Evolutionary conservation across 1,284 basidiomycete genomes (phyloP).

Genomic region (Ceratobasidium sp.): DNA sequence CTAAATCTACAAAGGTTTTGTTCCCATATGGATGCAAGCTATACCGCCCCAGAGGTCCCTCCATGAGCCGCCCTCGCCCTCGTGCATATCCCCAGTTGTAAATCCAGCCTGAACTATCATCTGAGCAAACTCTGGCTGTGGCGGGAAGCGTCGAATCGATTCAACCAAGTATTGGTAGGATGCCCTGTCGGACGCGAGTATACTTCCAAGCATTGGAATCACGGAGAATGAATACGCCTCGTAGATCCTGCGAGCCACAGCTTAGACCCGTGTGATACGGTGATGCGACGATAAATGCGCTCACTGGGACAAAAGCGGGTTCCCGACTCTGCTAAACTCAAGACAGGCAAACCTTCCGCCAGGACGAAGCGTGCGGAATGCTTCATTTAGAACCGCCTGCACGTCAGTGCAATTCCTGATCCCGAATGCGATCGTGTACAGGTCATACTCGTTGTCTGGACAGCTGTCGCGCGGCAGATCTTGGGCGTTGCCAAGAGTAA

Average conservation of each 20-base stretch:
- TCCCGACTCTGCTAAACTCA: constrained; percentile 94
- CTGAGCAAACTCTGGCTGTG: constrained; percentile 86
- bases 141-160: constrained; percentile 94
- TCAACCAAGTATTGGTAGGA: constrained; percentile 99
- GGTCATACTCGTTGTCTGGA: constrained; percentile 82
- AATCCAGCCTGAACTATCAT: constrained; percentile 91
- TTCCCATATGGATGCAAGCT: constrained; percentile 82
- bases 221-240: constrained; percentile 96
- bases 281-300: constrained; percentile 51
- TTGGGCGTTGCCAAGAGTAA: constrained; percentile 95
- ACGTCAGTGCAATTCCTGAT: constrained; percentile 98
- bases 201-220: constrained; percentile 92
- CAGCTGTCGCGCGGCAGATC: constrained; percentile 71
- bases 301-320: constrained; percentile 86
- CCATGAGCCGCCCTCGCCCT: constrained; percentile 89
- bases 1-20: constrained; percentile 63
- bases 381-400: constrained; percentile 86
- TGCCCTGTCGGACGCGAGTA: constrained; percentile 92
- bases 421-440: constrained; percentile 99
- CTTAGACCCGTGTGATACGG: constrained; percentile 37
- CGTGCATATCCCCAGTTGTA: constrained; percentile 68
- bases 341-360: constrained; percentile 96
- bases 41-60: constrained; percentile 85
- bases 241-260: constrained; percentile 68
- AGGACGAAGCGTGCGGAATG: constrained; percentile 93